phyloP scores from a whole-genome alignment of 208 protist species.

The Leishmania martiniquensis region DNA sequence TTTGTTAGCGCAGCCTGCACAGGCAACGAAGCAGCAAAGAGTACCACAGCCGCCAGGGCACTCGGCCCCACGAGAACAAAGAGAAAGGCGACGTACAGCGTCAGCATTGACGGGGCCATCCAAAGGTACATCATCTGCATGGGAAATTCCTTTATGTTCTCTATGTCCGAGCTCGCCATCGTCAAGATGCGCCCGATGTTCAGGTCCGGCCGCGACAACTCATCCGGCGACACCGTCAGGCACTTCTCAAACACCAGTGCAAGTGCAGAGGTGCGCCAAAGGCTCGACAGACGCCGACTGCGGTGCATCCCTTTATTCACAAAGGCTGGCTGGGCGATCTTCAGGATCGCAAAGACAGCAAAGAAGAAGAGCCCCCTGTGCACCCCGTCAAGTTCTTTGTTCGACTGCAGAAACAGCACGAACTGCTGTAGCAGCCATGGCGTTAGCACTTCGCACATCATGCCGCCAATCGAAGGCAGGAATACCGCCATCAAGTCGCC shows the following conservation, averaged over 20 bases:
- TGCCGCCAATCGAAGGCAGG: slow-evolving; percentile 43
- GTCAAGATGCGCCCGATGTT: slow-evolving; percentile 91
- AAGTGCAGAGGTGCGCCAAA: slow-evolving; percentile 66
- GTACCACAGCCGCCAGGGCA: slow-evolving; percentile 67
- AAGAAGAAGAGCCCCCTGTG: slow-evolving; percentile 36
- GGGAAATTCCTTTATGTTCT: slow-evolving; percentile 47
- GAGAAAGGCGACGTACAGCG: slow-evolving; percentile 65
- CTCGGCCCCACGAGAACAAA: slow-evolving; percentile 56
- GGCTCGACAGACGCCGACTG: slow-evolving; percentile 31
- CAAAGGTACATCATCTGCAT: slow-evolving; percentile 49
- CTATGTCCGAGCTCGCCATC: slow-evolving; percentile 81
- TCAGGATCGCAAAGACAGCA: slow-evolving; percentile 9
- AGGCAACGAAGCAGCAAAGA: slow-evolving; percentile 72
- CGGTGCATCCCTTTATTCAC: slow-evolving; percentile 49
- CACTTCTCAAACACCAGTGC: slow-evolving; percentile 84
- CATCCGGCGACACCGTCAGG: slow-evolving; percentile 51
- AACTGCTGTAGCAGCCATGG: slow-evolving; percentile 74
- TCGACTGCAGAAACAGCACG: slow-evolving; percentile 36
- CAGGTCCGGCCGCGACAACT: slow-evolving; percentile 67
- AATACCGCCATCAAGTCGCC: slow-evolving; percentile 28
- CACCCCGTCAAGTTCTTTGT: slow-evolving; percentile 11
- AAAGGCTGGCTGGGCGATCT: slow-evolving; percentile 43
- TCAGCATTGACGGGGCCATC: slow-evolving; percentile 73
- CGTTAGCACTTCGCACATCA: slow-evolving; percentile 44
- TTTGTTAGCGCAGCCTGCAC: slow-evolving; percentile 59